Conservation (phyloP, 495 filamentous ascomycete genomes). For the Diplogelasinospora grovesii region DNA sequence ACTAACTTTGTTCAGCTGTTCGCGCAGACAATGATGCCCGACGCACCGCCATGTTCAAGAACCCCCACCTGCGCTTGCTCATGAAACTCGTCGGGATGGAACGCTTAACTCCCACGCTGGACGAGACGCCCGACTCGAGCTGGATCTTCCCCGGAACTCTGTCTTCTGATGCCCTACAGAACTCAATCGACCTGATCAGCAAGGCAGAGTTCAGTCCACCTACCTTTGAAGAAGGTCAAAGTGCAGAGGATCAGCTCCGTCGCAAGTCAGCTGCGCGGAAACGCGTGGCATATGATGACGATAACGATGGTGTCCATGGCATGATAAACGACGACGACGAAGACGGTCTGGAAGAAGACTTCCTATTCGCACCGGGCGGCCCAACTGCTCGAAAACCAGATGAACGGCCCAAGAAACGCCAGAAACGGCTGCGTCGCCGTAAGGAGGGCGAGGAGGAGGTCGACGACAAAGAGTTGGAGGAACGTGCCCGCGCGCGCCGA, state of each 20-base stretch:
- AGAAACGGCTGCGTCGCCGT: constrained; percentile 33
- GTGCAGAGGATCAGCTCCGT: constrained; percentile 69
- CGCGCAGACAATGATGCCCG: constrained; percentile 61
- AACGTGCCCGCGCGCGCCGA: constrained; percentile 45
- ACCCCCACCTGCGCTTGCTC: constrained; percentile 82
- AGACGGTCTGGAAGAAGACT: no score
- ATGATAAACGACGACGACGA: constrained; percentile 57
- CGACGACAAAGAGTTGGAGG: constrained; percentile 34
- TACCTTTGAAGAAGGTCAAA: constrained; percentile 58
- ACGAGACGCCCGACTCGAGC: constrained; percentile 61
- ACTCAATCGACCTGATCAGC: constrained; percentile 55
- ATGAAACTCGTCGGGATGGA: constrained; percentile 71
- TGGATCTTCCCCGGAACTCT: constrained; percentile 74
- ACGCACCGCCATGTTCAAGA: constrained; percentile 73
- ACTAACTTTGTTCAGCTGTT: constrained; percentile 43
- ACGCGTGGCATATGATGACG: constrained; percentile 53
- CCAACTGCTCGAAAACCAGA: constrained; percentile 47
- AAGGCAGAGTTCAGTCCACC: constrained; percentile 67
- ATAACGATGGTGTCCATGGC: constrained; percentile 46
- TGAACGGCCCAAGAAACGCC: constrained; percentile 39
- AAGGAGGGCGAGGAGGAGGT: constrained; percentile 43
- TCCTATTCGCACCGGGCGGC: constrained; percentile 60
- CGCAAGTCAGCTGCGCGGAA: constrained; percentile 52
- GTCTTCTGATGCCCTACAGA: constrained; percentile 54
- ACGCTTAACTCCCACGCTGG: constrained; percentile 53